phyloP scores from a whole-genome alignment of 1,284 basidiomycete species.

The Microbotryomycetes sp. region DNA sequence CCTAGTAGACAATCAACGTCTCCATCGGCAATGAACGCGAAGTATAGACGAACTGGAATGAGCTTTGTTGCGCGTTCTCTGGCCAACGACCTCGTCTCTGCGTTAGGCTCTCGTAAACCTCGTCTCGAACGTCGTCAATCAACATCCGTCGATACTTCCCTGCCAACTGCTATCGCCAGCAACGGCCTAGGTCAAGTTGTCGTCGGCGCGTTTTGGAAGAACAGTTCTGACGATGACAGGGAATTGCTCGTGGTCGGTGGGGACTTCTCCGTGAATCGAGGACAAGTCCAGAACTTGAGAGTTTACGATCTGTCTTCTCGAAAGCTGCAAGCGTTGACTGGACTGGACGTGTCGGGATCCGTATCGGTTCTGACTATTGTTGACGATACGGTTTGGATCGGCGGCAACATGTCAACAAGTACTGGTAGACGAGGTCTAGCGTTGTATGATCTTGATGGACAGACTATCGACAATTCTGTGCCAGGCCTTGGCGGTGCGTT shows the following conservation, averaged over 20 bases:
- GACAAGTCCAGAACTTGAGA: conserved; percentile 54
- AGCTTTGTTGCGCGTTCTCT: not conserved
- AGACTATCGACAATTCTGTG: conserved; percentile 51
- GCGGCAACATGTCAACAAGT: conserved; percentile 59
- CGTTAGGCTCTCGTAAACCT: not conserved
- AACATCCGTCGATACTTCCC: not conserved
- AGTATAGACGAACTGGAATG: not conserved
- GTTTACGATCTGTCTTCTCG: conserved; percentile 59
- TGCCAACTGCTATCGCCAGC: conserved; percentile 16
- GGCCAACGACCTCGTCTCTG: not conserved
- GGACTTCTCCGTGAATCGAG: conserved; percentile 62
- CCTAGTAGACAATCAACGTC: conserved; percentile 28
- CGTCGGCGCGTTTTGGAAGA: conserved; percentile 83
- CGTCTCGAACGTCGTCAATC: not conserved
- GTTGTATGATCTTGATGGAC: conserved; percentile 61
- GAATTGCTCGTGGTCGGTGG: conserved; percentile 64
- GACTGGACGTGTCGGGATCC: conserved; percentile 58
- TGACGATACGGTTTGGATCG: conserved; percentile 61
- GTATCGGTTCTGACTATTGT: conserved; percentile 63
- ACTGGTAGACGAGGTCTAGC: conserved; percentile 58
- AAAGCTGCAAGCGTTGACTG: conserved; percentile 51
- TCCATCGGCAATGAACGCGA: conserved; percentile 19
- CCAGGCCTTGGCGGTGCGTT: conserved; percentile 10
- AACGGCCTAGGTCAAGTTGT: conserved; percentile 70
- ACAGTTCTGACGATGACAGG: conserved; percentile 54